Evolutionary conservation across 2,329 filamentous ascomycete genomes (phyloP).

Genomic region (Macrophomina phaseolina): DNA sequence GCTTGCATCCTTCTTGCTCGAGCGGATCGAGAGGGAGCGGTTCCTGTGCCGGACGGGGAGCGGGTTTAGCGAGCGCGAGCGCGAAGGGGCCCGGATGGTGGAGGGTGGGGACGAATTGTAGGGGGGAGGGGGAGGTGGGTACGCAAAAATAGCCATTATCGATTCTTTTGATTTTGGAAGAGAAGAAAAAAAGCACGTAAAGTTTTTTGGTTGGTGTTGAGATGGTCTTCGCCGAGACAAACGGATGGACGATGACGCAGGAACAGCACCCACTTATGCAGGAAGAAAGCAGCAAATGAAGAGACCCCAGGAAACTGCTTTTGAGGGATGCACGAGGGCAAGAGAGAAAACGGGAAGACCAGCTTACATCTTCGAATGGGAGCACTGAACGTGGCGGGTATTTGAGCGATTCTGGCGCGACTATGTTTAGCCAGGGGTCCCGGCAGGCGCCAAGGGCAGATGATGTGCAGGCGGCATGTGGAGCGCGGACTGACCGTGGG

Average conservation of each 20-base stretch:
- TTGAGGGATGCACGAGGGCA: not conserved
- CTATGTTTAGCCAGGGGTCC: slow-evolving; percentile 7
- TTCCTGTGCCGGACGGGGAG: slow-evolving; percentile 59
- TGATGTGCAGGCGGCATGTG: slow-evolving; percentile 21
- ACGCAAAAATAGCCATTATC: slow-evolving; percentile 37
- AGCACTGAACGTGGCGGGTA: not conserved
- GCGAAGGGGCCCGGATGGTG: slow-evolving; percentile 33
- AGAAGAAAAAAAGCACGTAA: not conserved
- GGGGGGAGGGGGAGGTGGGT: slow-evolving; percentile 36
- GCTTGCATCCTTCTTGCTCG: slow-evolving; percentile 50
- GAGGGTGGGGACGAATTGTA: slow-evolving; percentile 32
- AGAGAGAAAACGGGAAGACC: slow-evolving; percentile 33
- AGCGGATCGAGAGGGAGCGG: slow-evolving; percentile 75
- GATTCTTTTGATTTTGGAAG: slow-evolving; percentile 2
- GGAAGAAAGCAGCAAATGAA: slow-evolving; percentile 21
- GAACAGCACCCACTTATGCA: slow-evolving; percentile 6
- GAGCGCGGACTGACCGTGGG: slow-evolving; percentile 1
- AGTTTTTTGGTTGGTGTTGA: slow-evolving; percentile 22
- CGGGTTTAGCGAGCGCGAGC: slow-evolving; percentile 40
- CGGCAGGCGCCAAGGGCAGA: slow-evolving; percentile 22
- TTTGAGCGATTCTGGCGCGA: slow-evolving; percentile 4
- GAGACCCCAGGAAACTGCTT: slow-evolving; percentile 9
- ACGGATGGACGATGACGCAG: slow-evolving; percentile 2
- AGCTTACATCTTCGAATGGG: slow-evolving; percentile 41
- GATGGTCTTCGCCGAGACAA: not conserved